These are phyloP conservation scores for Neurospora sp. DNA, from an alignment of 495 filamentous ascomycete genomes.

Conservation along the genomic window DNA sequence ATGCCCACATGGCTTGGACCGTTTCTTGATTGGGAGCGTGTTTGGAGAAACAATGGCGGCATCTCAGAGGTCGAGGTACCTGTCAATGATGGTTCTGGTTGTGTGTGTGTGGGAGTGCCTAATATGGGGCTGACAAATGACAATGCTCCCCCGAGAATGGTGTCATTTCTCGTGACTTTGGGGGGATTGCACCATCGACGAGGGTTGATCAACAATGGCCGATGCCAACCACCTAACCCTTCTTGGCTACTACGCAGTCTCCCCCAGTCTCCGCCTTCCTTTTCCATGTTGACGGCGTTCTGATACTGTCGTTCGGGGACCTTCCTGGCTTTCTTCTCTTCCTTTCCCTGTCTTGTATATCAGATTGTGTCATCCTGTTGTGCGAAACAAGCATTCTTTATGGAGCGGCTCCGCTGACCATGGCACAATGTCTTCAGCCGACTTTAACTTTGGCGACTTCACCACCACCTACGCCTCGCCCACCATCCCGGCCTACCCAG, in stretches of 20 bases:
- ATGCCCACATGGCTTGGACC: slow-evolving; percentile 11
- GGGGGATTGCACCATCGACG: slow-evolving; percentile 26
- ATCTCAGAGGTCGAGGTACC: slow-evolving; percentile 11
- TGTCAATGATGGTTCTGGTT: slow-evolving; percentile 5
- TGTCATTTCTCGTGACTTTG: slow-evolving; percentile 32
- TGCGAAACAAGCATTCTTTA: neutral
- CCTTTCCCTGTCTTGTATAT: slow-evolving; percentile 6
- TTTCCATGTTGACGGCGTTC: slow-evolving; percentile 7
- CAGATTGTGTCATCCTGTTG: slow-evolving; percentile 19
- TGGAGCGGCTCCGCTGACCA: slow-evolving; percentile 17
- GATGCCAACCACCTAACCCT: slow-evolving; percentile 4
- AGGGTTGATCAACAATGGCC: slow-evolving; percentile 21
- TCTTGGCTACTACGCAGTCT: slow-evolving; percentile 11
- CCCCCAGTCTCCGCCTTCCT: slow-evolving; percentile 20
- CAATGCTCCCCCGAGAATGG: slow-evolving; percentile 21
- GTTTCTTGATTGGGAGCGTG: slow-evolving; percentile 16
- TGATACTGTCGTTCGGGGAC: slow-evolving; percentile 4
- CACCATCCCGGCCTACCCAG: slow-evolving; percentile 33
- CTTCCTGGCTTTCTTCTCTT: neutral
- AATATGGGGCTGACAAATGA: slow-evolving; percentile 29
- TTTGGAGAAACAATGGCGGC: neutral
- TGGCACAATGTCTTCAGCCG: slow-evolving; percentile 41
- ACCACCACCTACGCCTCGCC: slow-evolving; percentile 35
- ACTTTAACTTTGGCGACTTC: slow-evolving; percentile 39
- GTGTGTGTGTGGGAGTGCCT: slow-evolving; percentile 6